Evolutionary conservation across 352 stramenopile species (phyloP), one percentile per base, ranked within the genome.

Genomic region (Phytopythium montanum): DNA sequence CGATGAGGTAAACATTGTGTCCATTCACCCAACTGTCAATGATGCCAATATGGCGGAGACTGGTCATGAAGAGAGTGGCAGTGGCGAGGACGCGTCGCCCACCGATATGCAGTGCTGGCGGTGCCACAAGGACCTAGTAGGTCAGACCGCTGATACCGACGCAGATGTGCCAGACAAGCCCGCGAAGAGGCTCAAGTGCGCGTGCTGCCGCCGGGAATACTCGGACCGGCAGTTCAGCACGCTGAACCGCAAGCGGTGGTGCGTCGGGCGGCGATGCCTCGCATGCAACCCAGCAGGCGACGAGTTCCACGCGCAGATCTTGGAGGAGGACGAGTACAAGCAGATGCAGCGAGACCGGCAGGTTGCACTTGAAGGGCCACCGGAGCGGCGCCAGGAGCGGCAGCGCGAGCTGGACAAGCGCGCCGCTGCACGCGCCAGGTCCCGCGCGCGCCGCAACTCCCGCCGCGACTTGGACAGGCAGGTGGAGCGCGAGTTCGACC

Each of bases 171-270:
- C 33, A 8, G 48, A 25, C 25, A 34, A n/a, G 48, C 48, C 23
- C 26, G 9, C 19, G 23, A 25, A 31, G 31, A 31, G 51, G 4
- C n/a, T 46, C 4, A 56, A 36, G 51, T 56, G 33, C 21, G 33
- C 51, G 51, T 56, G 51, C 21, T 56, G 51, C 51, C 8, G 51
- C 21, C 51, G 21, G n/a, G 19, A 31, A 6, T 56, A 46, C 33
- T 1, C 8, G 51, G n/a, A 5, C 0, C 1, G 18, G 33, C 36
- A 46, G n/a, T 56, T 56, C 31, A 33, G 9, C n/a, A 31, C 9
- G 51, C 44, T 21, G n/a, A 19, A 56, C 13, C 33, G 51, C 31
- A 26, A 26, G 7, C n/a, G 13, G 33, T 13, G 2, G n/a, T 21
- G 29, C 19, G 13, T 56, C n/a, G 51, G 29, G n/a, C 33, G 14